A percentile compares a stretch with the other conserved stretches of the same genome.
Conservation (phyloP, 2,329 filamentous ascomycete genomes). For the Corinectria fuckeliana region DNA sequence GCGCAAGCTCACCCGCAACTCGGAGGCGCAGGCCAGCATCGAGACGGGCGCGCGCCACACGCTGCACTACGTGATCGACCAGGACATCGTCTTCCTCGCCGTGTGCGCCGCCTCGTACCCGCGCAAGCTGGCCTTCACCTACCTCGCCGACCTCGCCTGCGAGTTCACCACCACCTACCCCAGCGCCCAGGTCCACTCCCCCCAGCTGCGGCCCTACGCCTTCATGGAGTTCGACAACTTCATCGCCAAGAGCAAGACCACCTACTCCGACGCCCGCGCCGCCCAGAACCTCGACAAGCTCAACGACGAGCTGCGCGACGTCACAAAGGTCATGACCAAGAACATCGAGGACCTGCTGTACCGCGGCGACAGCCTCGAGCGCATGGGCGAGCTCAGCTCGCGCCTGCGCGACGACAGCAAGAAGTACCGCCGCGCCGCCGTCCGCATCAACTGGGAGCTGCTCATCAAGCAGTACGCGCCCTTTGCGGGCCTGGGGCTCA, state of each 20-base stretch:
- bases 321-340: constrained; percentile 99
- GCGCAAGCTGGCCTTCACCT: constrained; percentile 97
- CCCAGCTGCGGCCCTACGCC: constrained; percentile 85
- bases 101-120: constrained; percentile 95
- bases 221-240: constrained; percentile 99
- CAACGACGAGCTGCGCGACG: constrained; percentile 96
- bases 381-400: constrained; percentile 94
- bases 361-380: constrained; percentile 89
- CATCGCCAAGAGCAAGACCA: constrained; percentile 89
- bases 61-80: constrained; percentile 87
- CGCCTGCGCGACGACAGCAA: constrained; percentile 89
- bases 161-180: constrained; percentile 92
- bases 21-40: constrained; percentile 90
- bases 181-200: constrained; percentile 72
- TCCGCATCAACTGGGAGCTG: constrained; percentile 97
- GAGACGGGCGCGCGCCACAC: constrained; percentile 83
- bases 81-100: constrained; percentile 87
- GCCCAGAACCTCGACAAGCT: constrained; percentile 92
- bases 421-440: constrained; percentile 92
- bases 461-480: constrained; percentile 96
- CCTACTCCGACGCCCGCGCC: constrained; percentile 91
- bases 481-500: constrained; percentile 78
- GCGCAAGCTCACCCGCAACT: constrained; percentile 84
- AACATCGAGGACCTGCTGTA: constrained; percentile 99
- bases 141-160: constrained; percentile 87